Evolutionary conservation across 192 early-diverging fungal genomes (phyloP).

Genomic region (Allomyces macrogynus): DNA sequence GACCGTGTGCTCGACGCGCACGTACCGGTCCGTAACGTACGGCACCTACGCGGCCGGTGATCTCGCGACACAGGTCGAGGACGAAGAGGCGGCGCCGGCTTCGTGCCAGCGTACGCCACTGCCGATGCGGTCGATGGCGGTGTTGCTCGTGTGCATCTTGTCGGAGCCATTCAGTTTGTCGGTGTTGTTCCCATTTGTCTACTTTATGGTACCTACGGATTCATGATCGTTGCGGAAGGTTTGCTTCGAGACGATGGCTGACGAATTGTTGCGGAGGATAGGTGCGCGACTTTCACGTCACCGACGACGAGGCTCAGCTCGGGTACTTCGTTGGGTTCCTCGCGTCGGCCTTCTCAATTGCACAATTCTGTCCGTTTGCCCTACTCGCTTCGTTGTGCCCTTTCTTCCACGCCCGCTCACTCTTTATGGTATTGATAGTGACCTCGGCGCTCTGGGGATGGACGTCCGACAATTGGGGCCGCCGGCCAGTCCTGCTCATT

Average conservation of each 20-base stretch:
- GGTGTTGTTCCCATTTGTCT: conserved; percentile 63
- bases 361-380: conserved; percentile 37
- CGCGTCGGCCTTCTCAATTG: conserved; percentile 46
- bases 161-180: conserved; percentile 50
- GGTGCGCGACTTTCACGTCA: conserved; percentile 43
- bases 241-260: not conserved
- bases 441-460: conserved; percentile 43
- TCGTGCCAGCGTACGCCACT: not conserved
- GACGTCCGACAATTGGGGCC: conserved; percentile 58
- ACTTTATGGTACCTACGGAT: conserved; percentile 52
- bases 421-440: not conserved
- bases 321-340: conserved; percentile 64
- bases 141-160: conserved; percentile 19
- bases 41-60: too few relatives aligned
- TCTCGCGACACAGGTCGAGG: not conserved
- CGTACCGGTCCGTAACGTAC: too few relatives aligned
- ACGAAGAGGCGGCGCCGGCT: not conserved
- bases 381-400: not conserved
- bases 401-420: too few relatives aligned
- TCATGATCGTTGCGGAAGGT: not conserved
- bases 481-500: conserved; percentile 55
- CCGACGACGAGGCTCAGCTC: conserved; percentile 50
- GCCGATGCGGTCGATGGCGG: conserved; percentile 1
- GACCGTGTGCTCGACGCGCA: too few relatives aligned
- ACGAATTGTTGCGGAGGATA: conserved; percentile 9